phyloP scores from a whole-genome alignment of 768 basidiomycete species.

The Russula foetens region DNA sequence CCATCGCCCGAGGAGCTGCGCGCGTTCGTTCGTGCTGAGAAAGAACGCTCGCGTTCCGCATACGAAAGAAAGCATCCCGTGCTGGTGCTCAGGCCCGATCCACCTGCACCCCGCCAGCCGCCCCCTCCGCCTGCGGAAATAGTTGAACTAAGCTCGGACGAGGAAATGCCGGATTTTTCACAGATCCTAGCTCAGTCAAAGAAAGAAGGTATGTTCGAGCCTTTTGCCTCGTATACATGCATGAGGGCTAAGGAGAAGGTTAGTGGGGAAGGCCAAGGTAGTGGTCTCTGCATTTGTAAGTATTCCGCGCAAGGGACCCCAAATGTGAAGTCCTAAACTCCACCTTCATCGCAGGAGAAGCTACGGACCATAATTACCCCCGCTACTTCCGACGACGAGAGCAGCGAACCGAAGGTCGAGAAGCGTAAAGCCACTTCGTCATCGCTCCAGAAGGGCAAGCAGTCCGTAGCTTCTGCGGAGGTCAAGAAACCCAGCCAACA shows the following conservation, averaged over 20 bases:
- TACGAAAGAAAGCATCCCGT: background rate
- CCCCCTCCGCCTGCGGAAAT: slow-evolving; percentile 12
- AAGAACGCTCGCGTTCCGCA: slow-evolving; percentile 2
- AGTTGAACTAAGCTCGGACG: slow-evolving; percentile 29
- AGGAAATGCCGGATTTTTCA: slow-evolving; percentile 44
- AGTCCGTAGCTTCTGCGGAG: slow-evolving; percentile 22
- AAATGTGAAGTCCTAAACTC: background rate
- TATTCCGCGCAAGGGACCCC: no score
- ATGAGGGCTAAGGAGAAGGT: background rate
- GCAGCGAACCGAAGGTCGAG: background rate
- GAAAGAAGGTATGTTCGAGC: slow-evolving; percentile 6
- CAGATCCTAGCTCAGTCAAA: slow-evolving; percentile 27
- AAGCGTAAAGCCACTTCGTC: background rate
- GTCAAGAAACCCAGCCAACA: slow-evolving; percentile 9
- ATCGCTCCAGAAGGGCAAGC: slow-evolving; percentile 18
- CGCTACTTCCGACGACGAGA: background rate
- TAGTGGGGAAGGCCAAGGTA: background rate
- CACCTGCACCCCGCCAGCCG: slow-evolving; percentile 2
- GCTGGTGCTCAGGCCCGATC: slow-evolving; percentile 18
- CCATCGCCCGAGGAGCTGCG: slow-evolving; percentile 53
- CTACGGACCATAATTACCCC: background rate
- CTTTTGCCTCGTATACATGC: background rate
- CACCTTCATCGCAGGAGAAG: background rate
- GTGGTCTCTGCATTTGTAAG: background rate
- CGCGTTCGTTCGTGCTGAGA: slow-evolving; percentile 29